Percentiles rank a stretch among this genome's conserved stretches.
Conservation (phyloP, 352 stramenopile genomes). For the Globisporangium camurandrum region DNA sequence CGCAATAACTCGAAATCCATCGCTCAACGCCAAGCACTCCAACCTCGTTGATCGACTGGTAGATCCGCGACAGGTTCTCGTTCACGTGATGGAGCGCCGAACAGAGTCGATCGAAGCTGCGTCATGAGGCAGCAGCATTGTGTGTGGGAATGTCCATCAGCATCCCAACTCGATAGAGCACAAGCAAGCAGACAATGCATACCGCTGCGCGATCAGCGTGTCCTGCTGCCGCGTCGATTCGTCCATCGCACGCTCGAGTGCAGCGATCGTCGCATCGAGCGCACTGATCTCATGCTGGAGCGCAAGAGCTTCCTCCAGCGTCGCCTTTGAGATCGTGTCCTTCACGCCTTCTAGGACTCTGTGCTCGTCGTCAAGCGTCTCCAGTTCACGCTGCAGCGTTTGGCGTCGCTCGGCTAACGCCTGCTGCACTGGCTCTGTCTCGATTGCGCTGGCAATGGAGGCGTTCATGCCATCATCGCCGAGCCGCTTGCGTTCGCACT, state of each 20-base stretch:
- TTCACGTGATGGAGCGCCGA: conserved; percentile 14
- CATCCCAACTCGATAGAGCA: not conserved
- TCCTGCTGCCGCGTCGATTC: conserved; percentile 3
- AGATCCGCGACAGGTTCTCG: conserved; percentile 17
- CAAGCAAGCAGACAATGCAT: not conserved
- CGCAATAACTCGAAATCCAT: too few relatives aligned
- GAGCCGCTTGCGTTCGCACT: not conserved
- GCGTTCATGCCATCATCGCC: not conserved
- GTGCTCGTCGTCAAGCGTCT: not conserved
- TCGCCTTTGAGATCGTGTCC: conserved; percentile 1
- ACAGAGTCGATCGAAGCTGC: conserved; percentile 9
- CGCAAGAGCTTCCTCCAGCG: conserved; percentile 5
- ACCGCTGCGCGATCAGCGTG: not conserved
- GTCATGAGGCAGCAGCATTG: not conserved
- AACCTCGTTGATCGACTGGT: conserved; percentile 23
- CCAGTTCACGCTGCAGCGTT: not conserved
- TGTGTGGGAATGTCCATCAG: not conserved
- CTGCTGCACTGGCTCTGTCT: not conserved
- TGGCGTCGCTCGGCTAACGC: not conserved
- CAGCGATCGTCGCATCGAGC: conserved; percentile 8
- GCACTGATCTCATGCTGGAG: conserved; percentile 9
- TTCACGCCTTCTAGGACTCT: conserved; percentile 3
- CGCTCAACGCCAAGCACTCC: too few relatives aligned
- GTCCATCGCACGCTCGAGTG: conserved; percentile 11
- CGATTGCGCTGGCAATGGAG: not conserved